Conservation (phyloP, 2,329 filamentous ascomycete genomes). For the Fusarium annulatum region DNA sequence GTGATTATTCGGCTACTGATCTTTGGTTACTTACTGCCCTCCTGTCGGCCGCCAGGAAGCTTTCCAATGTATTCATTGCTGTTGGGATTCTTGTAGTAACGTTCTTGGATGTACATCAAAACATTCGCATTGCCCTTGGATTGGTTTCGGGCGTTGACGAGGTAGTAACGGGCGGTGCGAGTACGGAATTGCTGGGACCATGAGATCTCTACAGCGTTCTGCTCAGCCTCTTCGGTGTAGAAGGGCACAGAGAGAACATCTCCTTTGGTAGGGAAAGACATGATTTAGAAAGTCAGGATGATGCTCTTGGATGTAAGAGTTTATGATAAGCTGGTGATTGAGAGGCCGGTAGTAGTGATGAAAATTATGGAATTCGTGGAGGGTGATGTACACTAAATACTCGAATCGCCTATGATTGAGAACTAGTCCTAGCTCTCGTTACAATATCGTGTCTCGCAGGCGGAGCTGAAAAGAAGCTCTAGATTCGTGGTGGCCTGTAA, state of each 20-base stretch:
- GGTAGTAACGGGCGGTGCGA: constrained; percentile 25
- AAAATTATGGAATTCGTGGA: not conserved
- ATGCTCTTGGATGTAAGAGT: not conserved
- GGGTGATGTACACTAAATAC: not conserved
- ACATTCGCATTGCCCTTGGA: constrained; percentile 19
- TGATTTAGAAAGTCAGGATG: not conserved
- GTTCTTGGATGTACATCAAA: constrained; percentile 28
- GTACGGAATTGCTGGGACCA: constrained; percentile 28
- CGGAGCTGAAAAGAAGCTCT: not conserved
- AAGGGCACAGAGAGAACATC: constrained; percentile 17
- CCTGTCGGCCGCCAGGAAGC: constrained; percentile 6
- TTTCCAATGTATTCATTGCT: constrained; percentile 24
- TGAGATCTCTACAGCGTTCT: constrained; percentile 11
- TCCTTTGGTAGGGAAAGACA: constrained; percentile 24
- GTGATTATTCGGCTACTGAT: not conserved
- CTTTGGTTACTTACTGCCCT: constrained; percentile 17
- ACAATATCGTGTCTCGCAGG: too few relatives aligned
- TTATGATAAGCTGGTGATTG: not conserved
- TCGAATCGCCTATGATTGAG: fast-evolving
- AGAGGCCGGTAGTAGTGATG: too few relatives aligned
- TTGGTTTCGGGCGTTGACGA: constrained; percentile 24
- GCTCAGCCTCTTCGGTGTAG: constrained; percentile 19
- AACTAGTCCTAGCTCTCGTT: not conserved
- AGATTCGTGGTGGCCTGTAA: too few relatives aligned
- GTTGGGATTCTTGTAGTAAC: constrained; percentile 17